phyloP scores from a whole-genome alignment of 257 asterid genomes.

The Eucommia ulmoides region DNA sequence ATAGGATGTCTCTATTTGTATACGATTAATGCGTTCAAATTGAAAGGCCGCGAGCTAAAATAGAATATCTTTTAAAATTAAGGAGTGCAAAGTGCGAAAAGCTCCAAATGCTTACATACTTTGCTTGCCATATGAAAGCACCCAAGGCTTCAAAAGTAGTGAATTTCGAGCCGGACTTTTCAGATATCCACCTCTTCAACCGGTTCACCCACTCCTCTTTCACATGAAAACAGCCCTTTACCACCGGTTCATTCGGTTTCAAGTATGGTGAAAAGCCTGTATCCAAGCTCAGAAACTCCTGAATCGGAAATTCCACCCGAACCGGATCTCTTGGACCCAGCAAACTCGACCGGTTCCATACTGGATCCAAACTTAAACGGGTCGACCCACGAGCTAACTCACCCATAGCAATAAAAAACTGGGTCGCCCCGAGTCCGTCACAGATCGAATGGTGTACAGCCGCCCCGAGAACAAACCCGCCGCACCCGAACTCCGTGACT shows the following conservation, averaged over 20 bases:
- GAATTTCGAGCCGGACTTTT: constrained; percentile 41
- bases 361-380: constrained; percentile 27
- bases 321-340: constrained; percentile 58
- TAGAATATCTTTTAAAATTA: too few relatives aligned
- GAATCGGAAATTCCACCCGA: constrained; percentile 38
- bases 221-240: constrained; percentile 31
- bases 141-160: constrained; percentile 86
- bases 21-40: too few relatives aligned
- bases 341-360: constrained; percentile 51
- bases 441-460: constrained; percentile 56
- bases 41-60: too few relatives aligned
- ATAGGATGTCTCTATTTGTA: too few relatives aligned
- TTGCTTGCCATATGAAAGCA: constrained; percentile 71
- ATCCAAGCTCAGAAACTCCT: constrained; percentile 37
- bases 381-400: constrained; percentile 55
- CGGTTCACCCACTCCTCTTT: constrained; percentile 52
- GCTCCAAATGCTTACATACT: constrained; percentile 35
- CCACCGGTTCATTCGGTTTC: constrained; percentile 31
- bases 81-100: too few relatives aligned
- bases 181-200: constrained; percentile 28
- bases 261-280: constrained; percentile 20
- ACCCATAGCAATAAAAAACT: constrained; percentile 56
- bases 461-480: constrained; percentile 72
- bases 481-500: constrained; percentile 51
- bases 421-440: constrained; percentile 76